These are phyloP conservation scores for Microdochium nivale DNA, from an alignment of 2,329 filamentous ascomycete species.

Conservation along the genomic window DNA sequence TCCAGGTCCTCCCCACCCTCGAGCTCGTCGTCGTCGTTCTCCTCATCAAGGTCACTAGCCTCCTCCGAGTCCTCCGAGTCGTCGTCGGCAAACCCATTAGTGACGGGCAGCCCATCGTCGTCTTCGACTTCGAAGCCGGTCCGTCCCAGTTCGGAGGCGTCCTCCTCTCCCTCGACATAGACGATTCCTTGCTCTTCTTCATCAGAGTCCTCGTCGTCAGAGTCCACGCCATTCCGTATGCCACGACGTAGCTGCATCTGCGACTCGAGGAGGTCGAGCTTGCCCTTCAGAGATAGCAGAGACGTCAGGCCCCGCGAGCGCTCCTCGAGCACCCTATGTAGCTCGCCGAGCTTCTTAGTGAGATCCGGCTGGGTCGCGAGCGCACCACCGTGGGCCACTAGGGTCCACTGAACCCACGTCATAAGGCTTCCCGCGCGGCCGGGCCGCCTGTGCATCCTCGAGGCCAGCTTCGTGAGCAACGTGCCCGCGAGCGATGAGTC, in stretches of 20 bases:
- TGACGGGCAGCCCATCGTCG: conserved; percentile 47
- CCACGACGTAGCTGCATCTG: conserved; percentile 75
- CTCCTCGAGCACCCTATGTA: conserved; percentile 83
- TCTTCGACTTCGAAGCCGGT: conserved; percentile 34
- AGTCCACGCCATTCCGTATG: conserved; percentile 49
- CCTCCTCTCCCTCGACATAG: conserved; percentile 77
- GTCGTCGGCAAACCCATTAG: conserved; percentile 44
- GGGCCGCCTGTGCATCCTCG: conserved; percentile 77
- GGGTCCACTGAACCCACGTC: conserved; percentile 92
- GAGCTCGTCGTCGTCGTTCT: conserved; percentile 30
- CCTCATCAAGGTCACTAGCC: conserved; percentile 17
- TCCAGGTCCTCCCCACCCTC: conserved; percentile 42
- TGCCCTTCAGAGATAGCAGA: conserved; percentile 83
- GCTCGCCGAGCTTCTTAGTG: conserved; percentile 64
- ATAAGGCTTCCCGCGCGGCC: conserved; percentile 85
- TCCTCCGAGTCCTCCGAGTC: conserved; percentile 54
- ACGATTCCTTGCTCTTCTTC: conserved; percentile 68
- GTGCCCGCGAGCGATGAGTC: conserved; percentile 74
- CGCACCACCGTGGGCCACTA: conserved; percentile 86
- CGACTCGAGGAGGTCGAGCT: conserved; percentile 86
- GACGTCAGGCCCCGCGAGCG: conserved; percentile 74
- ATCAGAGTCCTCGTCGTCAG: conserved; percentile 43
- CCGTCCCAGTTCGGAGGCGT: conserved; percentile 31
- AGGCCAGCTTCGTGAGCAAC: conserved; percentile 76
- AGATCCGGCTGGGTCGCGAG: conserved; percentile 80